A percentile compares a stretch with the other conserved stretches of the same genome.
These are phyloP conservation scores for Pezicula carpinea DNA, from an alignment of 2,329 filamentous ascomycete genomes.

Conservation along the genomic window DNA sequence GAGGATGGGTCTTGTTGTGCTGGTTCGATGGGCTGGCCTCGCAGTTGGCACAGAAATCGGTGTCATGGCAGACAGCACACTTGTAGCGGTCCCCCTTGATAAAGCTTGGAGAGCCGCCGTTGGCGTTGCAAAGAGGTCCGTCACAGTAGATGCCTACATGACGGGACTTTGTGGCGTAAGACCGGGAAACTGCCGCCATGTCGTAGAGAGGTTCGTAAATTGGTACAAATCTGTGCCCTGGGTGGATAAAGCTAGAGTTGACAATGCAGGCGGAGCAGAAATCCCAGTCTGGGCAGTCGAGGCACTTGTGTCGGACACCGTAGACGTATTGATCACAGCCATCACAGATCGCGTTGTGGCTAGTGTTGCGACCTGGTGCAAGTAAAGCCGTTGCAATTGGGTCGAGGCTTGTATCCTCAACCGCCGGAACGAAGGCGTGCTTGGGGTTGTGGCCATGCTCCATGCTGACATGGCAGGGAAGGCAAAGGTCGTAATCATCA, in stretches of 20 bases:
- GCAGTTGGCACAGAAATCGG: constrained; percentile 91
- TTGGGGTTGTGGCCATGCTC: constrained; percentile 88
- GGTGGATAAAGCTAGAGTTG: constrained; percentile 65
- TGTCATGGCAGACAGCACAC: constrained; percentile 92
- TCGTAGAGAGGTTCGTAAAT: constrained; percentile 68
- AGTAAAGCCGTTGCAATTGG: constrained; percentile 62
- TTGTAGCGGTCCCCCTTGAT: constrained; percentile 91
- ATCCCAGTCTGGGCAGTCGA: constrained; percentile 96
- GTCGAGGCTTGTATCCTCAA: constrained; percentile 57
- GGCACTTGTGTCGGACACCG: constrained; percentile 92
- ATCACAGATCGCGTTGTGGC: constrained; percentile 89
- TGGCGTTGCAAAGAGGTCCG: constrained; percentile 75
- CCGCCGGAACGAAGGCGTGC: constrained; percentile 71
- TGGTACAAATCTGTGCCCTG: constrained; percentile 81
- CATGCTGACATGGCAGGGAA: constrained; percentile 69
- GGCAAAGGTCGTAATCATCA: constrained; percentile 89
- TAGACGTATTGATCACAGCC: constrained; percentile 83
- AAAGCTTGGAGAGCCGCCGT: constrained; percentile 54
- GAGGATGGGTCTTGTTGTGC: constrained; percentile 93
- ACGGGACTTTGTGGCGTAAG: constrained; percentile 40
- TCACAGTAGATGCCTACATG: constrained; percentile 93
- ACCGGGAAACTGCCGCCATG: constrained; percentile 35
- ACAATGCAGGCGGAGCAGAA: constrained; percentile 77
- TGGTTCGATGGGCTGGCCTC: constrained; percentile 79
- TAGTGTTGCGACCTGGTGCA: constrained; percentile 71